These are phyloP conservation scores for Solanum dulcamara DNA, from an alignment of 257 asterid genomes.

Conservation along the genomic window DNA sequence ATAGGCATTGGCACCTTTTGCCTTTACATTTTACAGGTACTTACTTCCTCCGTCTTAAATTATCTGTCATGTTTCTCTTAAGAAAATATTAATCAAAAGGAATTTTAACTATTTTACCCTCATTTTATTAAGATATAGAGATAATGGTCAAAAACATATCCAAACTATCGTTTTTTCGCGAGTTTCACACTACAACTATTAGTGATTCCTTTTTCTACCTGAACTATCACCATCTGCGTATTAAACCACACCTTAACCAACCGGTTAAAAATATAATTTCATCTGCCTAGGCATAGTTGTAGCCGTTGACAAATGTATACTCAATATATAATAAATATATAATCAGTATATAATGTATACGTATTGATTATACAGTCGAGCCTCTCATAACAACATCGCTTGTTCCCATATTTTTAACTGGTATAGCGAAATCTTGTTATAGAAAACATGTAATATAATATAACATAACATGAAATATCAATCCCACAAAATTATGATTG, in stretches of 20 bases:
- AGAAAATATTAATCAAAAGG: not conserved
- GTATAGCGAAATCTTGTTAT: not conserved
- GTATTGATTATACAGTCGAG: not conserved
- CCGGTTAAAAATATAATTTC: not conserved
- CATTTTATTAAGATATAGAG: not conserved
- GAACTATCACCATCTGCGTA: not conserved
- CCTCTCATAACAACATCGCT: not conserved
- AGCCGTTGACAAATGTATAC: not conserved
- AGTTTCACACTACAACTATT: accelerated
- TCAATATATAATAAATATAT: not conserved
- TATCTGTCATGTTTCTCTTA: not conserved
- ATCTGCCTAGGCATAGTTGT: not conserved
- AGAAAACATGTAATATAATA: not conserved
- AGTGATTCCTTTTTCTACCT: not conserved
- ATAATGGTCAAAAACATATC: accelerated
- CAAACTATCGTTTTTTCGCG: not conserved
- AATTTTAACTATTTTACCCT: not conserved
- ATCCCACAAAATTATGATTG: not conserved
- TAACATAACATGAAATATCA: not conserved
- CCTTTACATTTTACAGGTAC: slow-evolving; percentile 64
- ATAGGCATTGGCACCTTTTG: slow-evolving; percentile 64
- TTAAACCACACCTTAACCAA: not conserved
- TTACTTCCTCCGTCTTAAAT: accelerated
- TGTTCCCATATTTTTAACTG: not conserved
- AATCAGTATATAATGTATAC: not conserved